Conservation (phyloP, 208 protist genomes). For the Trypanosoma scelopori region DNA sequence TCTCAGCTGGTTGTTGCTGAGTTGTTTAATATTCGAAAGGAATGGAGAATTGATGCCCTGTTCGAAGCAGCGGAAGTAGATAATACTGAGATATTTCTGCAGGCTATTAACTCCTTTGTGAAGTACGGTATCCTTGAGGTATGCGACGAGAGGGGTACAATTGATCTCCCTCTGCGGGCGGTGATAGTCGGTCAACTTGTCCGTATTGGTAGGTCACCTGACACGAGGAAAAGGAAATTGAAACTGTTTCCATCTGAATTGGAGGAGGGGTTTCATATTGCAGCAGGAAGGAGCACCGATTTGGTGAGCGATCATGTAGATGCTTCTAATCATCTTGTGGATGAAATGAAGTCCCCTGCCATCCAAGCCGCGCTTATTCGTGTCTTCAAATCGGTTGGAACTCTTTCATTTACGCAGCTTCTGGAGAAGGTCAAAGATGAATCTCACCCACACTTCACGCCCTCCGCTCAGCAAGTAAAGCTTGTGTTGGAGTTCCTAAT, state of each 20-base stretch:
- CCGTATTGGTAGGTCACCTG: slow-evolving; percentile 9
- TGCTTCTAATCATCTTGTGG: slow-evolving; percentile 13
- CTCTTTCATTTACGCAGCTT: slow-evolving; percentile 22
- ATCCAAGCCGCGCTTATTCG: slow-evolving; percentile 27
- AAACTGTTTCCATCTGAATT: slow-evolving; percentile 15
- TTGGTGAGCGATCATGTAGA: slow-evolving; percentile 21
- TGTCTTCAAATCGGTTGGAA: slow-evolving; percentile 21
- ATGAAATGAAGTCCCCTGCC: slow-evolving; percentile 22
- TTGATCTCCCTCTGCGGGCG: slow-evolving; percentile 2
- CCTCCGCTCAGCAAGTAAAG: slow-evolving; percentile 45
- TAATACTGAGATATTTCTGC: slow-evolving; percentile 6
- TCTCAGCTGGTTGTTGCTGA: slow-evolving; percentile 27
- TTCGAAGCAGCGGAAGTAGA: slow-evolving; percentile 29
- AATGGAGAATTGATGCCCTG: slow-evolving; percentile 37
- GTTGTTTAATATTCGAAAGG: slow-evolving; percentile 39
- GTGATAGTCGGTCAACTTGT: slow-evolving; percentile 7
- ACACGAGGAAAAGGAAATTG: slow-evolving; percentile 17
- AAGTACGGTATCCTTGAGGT: slow-evolving; percentile 22
- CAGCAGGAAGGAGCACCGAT: not conserved
- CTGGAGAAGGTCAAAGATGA: slow-evolving; percentile 26
- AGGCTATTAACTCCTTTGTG: slow-evolving; percentile 21
- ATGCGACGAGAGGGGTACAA: not conserved
- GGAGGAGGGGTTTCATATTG: slow-evolving; percentile 10
- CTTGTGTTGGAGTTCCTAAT: slow-evolving; percentile 58
- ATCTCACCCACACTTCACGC: slow-evolving; percentile 9